Conservation (phyloP, 768 basidiomycete species). For the Mycena capillaripes region DNA sequence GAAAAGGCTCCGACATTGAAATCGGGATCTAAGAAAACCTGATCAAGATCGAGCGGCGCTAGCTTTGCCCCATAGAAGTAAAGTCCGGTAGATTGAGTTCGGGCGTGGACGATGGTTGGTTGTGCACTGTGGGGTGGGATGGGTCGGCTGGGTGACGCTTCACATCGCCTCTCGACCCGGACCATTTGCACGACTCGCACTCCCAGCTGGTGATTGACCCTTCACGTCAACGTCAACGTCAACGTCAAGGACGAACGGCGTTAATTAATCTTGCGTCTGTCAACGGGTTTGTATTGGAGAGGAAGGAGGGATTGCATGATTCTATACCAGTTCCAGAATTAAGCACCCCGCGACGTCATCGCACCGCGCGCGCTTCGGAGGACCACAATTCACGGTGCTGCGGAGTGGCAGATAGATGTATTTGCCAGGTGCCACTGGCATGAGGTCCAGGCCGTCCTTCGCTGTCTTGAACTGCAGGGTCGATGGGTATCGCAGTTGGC, state of each 20-base stretch:
- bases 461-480: background rate
- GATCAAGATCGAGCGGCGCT: no score
- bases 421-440: background rate
- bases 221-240: background rate
- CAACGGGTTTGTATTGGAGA: background rate
- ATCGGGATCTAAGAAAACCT: background rate
- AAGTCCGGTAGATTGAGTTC: no score
- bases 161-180: background rate
- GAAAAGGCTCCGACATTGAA: background rate
- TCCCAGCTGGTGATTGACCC: background rate
- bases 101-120: no score
- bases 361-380: background rate
- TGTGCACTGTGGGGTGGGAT: no score
- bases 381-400: background rate
- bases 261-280: background rate
- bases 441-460: background rate
- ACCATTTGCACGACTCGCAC: background rate
- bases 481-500: background rate
- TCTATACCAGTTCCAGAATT: no score
- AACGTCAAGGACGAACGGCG: no score
- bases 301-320: no score
- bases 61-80: no score
- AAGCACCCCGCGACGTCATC: no score
- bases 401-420: background rate
- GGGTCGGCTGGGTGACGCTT: no score